Evolutionary conservation across 208 protist species (phyloP).

Genomic region (Trypanosoma conorhini): DNA sequence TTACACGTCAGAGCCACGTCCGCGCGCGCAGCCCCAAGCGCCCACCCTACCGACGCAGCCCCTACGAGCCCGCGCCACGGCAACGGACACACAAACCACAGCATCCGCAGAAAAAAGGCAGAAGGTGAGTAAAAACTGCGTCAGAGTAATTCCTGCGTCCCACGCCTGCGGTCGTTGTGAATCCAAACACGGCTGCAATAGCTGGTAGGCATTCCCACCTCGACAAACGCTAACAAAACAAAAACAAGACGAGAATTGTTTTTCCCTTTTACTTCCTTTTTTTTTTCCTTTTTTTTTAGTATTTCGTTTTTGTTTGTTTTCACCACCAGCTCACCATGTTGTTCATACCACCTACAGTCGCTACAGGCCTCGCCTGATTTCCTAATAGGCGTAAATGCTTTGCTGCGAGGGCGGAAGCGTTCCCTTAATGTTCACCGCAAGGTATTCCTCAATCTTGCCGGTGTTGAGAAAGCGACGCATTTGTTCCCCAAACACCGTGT

Average conservation of each 20-base stretch:
- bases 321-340: neutral
- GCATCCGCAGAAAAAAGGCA: neutral
- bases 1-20: neutral
- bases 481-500: conserved; percentile 91
- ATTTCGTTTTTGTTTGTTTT: conserved; percentile 7
- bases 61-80: neutral
- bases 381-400: conserved; percentile 60
- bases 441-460: conserved; percentile 87
- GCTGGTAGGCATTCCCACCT: neutral
- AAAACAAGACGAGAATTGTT: no score
- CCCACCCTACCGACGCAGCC: neutral
- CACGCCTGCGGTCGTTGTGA: neutral
- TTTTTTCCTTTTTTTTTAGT: neutral
- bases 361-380: neutral
- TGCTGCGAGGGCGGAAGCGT: conserved; percentile 58
- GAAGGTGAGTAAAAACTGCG: neutral
- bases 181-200: neutral
- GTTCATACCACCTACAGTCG: neutral
- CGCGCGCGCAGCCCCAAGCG: neutral
- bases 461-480: conserved; percentile 74
- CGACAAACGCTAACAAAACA: neutral
- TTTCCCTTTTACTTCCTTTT: no score
- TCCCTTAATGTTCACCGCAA: conserved; percentile 81
- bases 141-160: neutral
- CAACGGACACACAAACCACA: neutral